A percentile compares a stretch with the other conserved stretches of the same genome.
phyloP scores from a whole-genome alignment of 164 flowering plant genomes.

The Dillenia suffruticosa region DNA sequence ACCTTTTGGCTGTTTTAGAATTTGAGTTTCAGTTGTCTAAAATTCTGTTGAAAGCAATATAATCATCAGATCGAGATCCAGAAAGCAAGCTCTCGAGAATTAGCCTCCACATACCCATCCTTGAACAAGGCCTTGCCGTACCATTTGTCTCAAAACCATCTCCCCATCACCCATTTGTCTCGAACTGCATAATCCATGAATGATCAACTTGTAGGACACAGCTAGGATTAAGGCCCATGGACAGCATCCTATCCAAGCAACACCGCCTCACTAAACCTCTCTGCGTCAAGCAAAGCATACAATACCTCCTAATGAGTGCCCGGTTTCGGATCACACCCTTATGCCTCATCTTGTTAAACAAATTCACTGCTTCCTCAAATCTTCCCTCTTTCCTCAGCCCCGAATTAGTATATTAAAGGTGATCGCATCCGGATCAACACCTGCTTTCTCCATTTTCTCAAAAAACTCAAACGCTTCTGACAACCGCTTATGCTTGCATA shows the following conservation, averaged over 20 bases:
- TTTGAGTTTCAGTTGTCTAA: too few species aligned
- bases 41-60: background rate
- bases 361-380: slow-evolving; percentile 46
- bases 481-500: slow-evolving; percentile 51
- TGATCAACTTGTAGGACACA: slow-evolving; percentile 54
- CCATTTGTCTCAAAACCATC: slow-evolving; percentile 65
- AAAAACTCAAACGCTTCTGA: slow-evolving; percentile 64
- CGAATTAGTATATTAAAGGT: slow-evolving; percentile 67
- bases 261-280: slow-evolving; percentile 54
- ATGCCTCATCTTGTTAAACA: slow-evolving; percentile 53
- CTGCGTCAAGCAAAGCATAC: slow-evolving; percentile 55
- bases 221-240: slow-evolving; percentile 49
- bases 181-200: slow-evolving; percentile 55
- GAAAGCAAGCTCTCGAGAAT: slow-evolving; percentile 30
- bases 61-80: background rate
- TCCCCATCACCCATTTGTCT: slow-evolving; percentile 46
- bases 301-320: slow-evolving; percentile 74
- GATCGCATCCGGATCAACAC: slow-evolving; percentile 57
- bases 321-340: slow-evolving; percentile 72
- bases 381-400: slow-evolving; percentile 68
- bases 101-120: slow-evolving; percentile 72
- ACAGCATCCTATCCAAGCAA: slow-evolving; percentile 47
- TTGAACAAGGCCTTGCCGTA: slow-evolving; percentile 61
- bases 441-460: slow-evolving; percentile 69
- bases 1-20: too few species aligned